Conservation (phyloP, 345 rosid species). For the Odontarrhena argentea region DNA sequence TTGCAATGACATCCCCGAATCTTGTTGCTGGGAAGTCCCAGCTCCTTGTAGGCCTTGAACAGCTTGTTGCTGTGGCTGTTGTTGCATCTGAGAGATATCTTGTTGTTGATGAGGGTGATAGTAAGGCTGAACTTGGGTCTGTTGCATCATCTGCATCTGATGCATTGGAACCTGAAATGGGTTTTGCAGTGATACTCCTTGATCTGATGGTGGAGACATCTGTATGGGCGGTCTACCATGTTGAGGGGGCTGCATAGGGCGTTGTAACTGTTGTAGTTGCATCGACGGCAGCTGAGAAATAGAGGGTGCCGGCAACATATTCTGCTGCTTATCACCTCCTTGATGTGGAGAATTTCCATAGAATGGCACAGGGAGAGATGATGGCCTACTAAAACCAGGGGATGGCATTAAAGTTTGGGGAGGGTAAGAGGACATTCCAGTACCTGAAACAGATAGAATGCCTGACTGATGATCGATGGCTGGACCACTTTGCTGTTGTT, state of each 20-base stretch:
- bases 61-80: conserved; percentile 62
- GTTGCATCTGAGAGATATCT: conserved; percentile 64
- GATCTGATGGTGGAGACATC: conserved; percentile 64
- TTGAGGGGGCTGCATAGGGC: conserved; percentile 83
- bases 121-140: conserved; percentile 61
- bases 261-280: conserved; percentile 78
- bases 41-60: conserved; percentile 63
- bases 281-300: conserved; percentile 70
- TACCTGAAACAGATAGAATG: conserved; percentile 54
- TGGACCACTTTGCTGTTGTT: conserved; percentile 55
- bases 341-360: conserved; percentile 63
- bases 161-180: conserved; percentile 68
- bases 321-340: conserved; percentile 59
- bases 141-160: conserved; percentile 70
- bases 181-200: conserved; percentile 60
- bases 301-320: conserved; percentile 55
- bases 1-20: conserved; percentile 78
- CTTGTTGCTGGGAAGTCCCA: conserved; percentile 62
- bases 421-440: conserved; percentile 61
- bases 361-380: conserved; percentile 56
- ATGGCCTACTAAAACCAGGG: conserved; percentile 65
- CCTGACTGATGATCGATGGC: conserved; percentile 56
- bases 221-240: conserved; percentile 73
- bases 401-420: conserved; percentile 71
- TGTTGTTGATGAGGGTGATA: conserved; percentile 75